Evolutionary conservation across 345 rosid genomes (phyloP).

Genomic region (Moricandia arvensis): DNA sequence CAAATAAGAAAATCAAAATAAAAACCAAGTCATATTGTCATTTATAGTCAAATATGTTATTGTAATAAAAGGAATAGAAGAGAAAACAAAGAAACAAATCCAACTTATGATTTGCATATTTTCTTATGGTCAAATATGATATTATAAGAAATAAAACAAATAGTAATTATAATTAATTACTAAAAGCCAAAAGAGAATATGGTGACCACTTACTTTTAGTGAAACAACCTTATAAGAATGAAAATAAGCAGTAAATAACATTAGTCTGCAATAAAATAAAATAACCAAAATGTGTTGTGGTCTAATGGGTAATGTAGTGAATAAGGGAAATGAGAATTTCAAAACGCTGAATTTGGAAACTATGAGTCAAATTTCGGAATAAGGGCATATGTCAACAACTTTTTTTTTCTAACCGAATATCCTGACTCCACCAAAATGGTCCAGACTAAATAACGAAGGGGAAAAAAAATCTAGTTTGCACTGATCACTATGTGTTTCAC

Average conservation of each 20-base stretch:
- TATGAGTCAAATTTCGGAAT: not conserved
- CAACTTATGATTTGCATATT: not conserved
- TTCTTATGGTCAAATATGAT: not conserved
- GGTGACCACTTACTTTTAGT: not conserved
- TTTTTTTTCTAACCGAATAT: too few species aligned
- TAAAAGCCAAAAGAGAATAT: not conserved
- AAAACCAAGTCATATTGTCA: not conserved
- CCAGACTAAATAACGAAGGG: too few species aligned
- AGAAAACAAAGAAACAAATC: not conserved
- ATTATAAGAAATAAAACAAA: not conserved
- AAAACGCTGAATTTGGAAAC: too few species aligned
- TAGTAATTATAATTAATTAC: too few species aligned
- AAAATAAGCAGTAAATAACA: not conserved
- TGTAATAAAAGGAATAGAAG: too few species aligned
- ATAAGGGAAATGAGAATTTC: too few species aligned
- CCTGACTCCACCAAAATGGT: too few species aligned
- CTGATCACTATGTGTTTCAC: too few species aligned
- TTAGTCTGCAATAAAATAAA: not conserved
- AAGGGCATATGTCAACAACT: too few species aligned
- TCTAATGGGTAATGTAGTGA: not conserved
- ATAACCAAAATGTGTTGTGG: not conserved
- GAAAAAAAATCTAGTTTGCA: too few species aligned
- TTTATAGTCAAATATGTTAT: not conserved
- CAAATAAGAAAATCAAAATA: not conserved
- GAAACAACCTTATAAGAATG: not conserved